Evolutionary conservation across 1,139 yeast species (phyloP).

Genomic region (Pichia cactophila): DNA sequence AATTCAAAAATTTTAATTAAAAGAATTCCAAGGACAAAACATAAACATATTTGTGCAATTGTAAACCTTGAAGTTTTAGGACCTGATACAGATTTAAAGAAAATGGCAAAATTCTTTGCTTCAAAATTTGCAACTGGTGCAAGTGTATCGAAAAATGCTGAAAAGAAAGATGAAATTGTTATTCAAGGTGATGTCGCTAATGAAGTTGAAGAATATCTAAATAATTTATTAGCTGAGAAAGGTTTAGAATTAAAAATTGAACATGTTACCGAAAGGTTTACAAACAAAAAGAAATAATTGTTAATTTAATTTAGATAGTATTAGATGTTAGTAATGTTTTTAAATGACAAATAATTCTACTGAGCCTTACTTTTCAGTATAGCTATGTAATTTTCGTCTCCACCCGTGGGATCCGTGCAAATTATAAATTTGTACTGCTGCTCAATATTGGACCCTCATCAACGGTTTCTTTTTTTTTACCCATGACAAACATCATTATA

Average conservation of each 20-base stretch:
- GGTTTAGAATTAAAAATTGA: slow-evolving; percentile 87
- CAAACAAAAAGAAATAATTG: slow-evolving; percentile 11
- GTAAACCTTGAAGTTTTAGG: slow-evolving; percentile 68
- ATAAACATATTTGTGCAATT: slow-evolving; percentile 82
- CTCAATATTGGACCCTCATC: no score
- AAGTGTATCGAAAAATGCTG: slow-evolving; percentile 85
- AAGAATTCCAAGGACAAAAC: slow-evolving; percentile 83
- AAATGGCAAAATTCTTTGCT: slow-evolving; percentile 85
- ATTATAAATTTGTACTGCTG: no score
- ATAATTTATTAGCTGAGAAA: slow-evolving; percentile 66
- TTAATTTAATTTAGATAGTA: no score
- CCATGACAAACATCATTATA: no score
- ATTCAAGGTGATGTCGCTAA: slow-evolving; percentile 96
- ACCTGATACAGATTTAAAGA: slow-evolving; percentile 82
- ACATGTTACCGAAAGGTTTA: slow-evolving; percentile 18
- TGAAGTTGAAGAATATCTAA: slow-evolving; percentile 75
- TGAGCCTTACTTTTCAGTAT: no score
- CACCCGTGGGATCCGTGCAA: no score
- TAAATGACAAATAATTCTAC: no score
- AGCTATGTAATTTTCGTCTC: no score
- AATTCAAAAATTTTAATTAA: slow-evolving; percentile 76
- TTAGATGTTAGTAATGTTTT: no score
- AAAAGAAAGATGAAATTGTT: slow-evolving; percentile 84
- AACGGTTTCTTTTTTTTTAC: no score
- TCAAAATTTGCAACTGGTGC: slow-evolving; percentile 97